These are phyloP conservation scores for Torulaspora microellipsoides DNA, from an alignment of 805 yeast genomes.

Conservation along the genomic window DNA sequence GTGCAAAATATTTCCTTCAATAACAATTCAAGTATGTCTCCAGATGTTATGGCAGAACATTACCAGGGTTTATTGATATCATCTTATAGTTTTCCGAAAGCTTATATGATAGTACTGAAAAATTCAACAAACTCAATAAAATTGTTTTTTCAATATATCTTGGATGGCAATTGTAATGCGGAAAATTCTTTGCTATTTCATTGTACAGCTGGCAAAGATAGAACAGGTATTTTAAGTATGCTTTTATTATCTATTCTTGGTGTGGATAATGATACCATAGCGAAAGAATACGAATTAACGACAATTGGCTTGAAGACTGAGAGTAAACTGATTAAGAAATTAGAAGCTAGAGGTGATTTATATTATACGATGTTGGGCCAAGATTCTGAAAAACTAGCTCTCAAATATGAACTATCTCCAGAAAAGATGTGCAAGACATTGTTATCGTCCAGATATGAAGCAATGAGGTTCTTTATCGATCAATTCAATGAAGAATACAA, in stretches of 20 bases:
- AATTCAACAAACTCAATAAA: slow-evolving; percentile 47
- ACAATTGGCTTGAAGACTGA: slow-evolving; percentile 56
- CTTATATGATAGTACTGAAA: slow-evolving; percentile 54
- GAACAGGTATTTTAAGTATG: slow-evolving; percentile 75
- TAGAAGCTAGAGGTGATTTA: slow-evolving; percentile 36
- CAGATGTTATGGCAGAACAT: slow-evolving; percentile 55
- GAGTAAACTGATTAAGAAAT: slow-evolving; percentile 17
- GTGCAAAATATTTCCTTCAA: slow-evolving; percentile 57
- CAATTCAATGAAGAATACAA: slow-evolving; percentile 49
- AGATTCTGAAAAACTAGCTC: slow-evolving; percentile 30
- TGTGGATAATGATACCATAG: slow-evolving; percentile 59
- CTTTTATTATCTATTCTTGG: slow-evolving; percentile 58
- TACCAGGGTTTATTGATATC: slow-evolving; percentile 52
- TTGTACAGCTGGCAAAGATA: slow-evolving; percentile 84
- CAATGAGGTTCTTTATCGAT: slow-evolving; percentile 63
- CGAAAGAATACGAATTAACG: slow-evolving; percentile 75
- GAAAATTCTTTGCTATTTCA: slow-evolving; percentile 59
- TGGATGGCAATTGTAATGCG: slow-evolving; percentile 39
- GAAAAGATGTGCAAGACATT: slow-evolving; percentile 55
- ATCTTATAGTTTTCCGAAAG: slow-evolving; percentile 58
- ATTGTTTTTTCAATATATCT: slow-evolving; percentile 48
- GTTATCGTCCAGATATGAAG: slow-evolving; percentile 60
- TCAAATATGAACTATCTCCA: slow-evolving; percentile 23
- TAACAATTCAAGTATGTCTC: slow-evolving; percentile 51
- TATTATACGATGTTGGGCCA: slow-evolving; percentile 30